Conservation (phyloP, 352 stramenopile species). For the Pythium vanterpoolii region DNA sequence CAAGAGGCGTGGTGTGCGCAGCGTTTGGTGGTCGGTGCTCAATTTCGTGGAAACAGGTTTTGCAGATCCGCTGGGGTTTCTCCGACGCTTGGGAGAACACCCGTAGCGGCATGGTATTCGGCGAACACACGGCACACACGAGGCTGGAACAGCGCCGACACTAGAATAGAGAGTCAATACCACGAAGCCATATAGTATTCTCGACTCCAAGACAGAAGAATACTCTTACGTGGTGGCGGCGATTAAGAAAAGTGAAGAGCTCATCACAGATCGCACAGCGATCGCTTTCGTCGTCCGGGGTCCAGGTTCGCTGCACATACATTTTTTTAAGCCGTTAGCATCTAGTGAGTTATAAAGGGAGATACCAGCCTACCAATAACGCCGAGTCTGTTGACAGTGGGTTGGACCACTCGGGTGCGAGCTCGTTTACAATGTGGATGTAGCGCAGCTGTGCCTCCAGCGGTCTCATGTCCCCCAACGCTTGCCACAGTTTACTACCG, state of each 20-base stretch:
- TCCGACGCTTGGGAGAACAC: conserved; percentile 42
- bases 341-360: neutral
- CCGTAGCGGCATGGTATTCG: conserved; percentile 41
- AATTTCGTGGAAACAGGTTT: conserved; percentile 37
- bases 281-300: conserved; percentile 53
- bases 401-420: conserved; percentile 51
- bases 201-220: no score
- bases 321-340: neutral
- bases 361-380: conserved; percentile 33
- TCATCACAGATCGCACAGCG: conserved; percentile 56
- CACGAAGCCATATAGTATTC: no score
- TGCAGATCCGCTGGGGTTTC: conserved; percentile 50
- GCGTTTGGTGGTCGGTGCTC: neutral
- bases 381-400: conserved; percentile 50
- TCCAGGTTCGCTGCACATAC: conserved; percentile 71
- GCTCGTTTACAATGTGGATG: conserved; percentile 47
- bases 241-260: conserved; percentile 68
- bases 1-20: neutral
- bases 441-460: conserved; percentile 50
- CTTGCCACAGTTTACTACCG: conserved; percentile 53
- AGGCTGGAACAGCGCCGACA: conserved; percentile 61
- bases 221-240: conserved; percentile 65
- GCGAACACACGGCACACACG: conserved; percentile 64
- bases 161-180: conserved; percentile 26
- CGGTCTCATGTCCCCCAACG: conserved; percentile 47